These are phyloP conservation scores for Claviceps capensis DNA, from an alignment of 2,329 filamentous ascomycete species.

Conservation along the genomic window DNA sequence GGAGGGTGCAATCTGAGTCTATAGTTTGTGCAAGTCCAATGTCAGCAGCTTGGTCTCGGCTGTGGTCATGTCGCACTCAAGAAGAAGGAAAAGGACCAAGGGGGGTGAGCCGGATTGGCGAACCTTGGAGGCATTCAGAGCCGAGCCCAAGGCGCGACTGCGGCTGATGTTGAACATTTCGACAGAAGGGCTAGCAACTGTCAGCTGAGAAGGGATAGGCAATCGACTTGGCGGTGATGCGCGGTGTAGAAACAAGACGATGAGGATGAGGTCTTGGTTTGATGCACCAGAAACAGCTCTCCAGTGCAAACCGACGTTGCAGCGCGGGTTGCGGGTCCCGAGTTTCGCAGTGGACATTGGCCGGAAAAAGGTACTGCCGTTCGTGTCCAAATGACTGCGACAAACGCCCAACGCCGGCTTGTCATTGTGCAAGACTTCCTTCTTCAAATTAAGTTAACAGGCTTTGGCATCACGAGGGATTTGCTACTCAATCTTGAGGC, in stretches of 20 bases:
- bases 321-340: constrained; percentile 7
- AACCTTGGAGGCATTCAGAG: constrained; percentile 67
- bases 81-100: constrained; percentile 4
- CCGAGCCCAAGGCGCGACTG: constrained; percentile 67
- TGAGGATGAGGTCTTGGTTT: constrained; percentile 4
- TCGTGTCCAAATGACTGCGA: neutral
- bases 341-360: constrained; percentile 9
- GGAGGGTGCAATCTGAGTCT: constrained; percentile 27
- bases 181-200: constrained; percentile 11
- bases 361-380: constrained; percentile 7
- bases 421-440: no score
- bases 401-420: no score
- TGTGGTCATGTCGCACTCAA: constrained; percentile 2
- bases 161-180: constrained; percentile 83
- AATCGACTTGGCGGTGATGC: constrained; percentile 8
- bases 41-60: constrained; percentile 4
- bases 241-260: neutral
- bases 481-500: no score
- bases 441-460: no score
- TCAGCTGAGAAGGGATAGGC: constrained; percentile 7
- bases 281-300: constrained; percentile 7
- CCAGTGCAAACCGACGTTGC: constrained; percentile 9
- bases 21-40: neutral
- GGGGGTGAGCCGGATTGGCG: constrained; percentile 16
- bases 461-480: no score